Evolutionary conservation across 352 stramenopile species (phyloP).

Genomic region (Labyrinthula sp.): DNA sequence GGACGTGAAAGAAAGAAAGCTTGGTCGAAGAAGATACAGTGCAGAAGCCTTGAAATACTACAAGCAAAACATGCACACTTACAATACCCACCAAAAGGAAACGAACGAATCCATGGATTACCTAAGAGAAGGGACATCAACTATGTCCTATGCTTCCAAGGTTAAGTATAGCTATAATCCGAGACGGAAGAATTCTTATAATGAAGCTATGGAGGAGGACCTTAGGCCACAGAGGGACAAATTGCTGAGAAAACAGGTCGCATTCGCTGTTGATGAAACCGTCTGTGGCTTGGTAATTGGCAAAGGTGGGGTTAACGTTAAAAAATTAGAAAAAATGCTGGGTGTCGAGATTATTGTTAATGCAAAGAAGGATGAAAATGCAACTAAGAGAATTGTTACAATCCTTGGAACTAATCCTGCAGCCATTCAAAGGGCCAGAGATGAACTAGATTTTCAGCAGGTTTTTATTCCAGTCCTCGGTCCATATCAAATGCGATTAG

Average conservation of each 20-base stretch:
- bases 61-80: too few relatives aligned
- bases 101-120: too few relatives aligned
- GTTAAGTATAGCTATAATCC: too few relatives aligned
- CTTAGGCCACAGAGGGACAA: conserved; percentile 7
- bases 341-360: conserved; percentile 18
- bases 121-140: too few relatives aligned
- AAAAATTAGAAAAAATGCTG: conserved; percentile 18
- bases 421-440: conserved; percentile 6
- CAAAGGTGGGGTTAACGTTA: conserved; percentile 16
- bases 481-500: not conserved
- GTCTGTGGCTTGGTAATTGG: conserved; percentile 23
- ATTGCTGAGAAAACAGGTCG: conserved; percentile 14
- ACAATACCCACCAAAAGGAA: too few relatives aligned
- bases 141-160: too few relatives aligned
- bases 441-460: conserved; percentile 23
- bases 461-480: conserved; percentile 5
- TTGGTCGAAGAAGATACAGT: too few relatives aligned
- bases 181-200: too few relatives aligned
- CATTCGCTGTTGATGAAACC: conserved; percentile 16
- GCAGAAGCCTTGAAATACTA: too few relatives aligned
- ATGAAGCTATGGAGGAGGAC: conserved; percentile 22
- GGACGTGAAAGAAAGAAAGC: too few relatives aligned
- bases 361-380: too few relatives aligned
- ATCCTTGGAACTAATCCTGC: conserved; percentile 13
- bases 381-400: conserved; percentile 1